Percentiles rank a stretch among this genome's conserved stretches.
These are phyloP conservation scores for Letharia lupina DNA, from an alignment of 495 filamentous ascomycete genomes.

Conservation along the genomic window DNA sequence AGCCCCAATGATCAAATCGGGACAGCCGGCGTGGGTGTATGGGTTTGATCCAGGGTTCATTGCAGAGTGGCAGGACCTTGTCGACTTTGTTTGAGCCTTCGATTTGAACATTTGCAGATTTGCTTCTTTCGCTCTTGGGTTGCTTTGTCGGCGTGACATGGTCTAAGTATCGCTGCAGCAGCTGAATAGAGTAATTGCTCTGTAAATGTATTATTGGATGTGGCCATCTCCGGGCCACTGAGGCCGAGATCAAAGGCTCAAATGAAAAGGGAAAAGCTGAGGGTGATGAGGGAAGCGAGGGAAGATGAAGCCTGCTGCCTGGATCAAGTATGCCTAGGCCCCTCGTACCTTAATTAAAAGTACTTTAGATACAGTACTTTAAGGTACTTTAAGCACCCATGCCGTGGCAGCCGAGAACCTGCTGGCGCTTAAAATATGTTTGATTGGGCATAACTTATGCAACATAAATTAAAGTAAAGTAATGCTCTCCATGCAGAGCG, in stretches of 20 bases:
- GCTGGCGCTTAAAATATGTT: too few relatives aligned
- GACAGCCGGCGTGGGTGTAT: conserved; percentile 39
- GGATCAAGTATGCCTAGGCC: too few relatives aligned
- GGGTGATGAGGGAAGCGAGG: too few relatives aligned
- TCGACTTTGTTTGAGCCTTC: conserved; percentile 39
- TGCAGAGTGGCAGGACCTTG: conserved; percentile 39
- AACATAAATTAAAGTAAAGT: too few relatives aligned
- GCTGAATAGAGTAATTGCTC: not conserved
- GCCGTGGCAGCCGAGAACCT: too few relatives aligned
- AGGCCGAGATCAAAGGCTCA: too few relatives aligned
- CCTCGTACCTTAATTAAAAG: too few relatives aligned
- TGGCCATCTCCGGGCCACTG: not conserved
- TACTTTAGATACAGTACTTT: too few relatives aligned
- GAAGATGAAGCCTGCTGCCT: not conserved
- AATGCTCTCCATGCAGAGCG: too few relatives aligned
- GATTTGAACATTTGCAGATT: conserved; percentile 16
- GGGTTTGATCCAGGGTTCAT: conserved; percentile 42
- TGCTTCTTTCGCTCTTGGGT: not conserved
- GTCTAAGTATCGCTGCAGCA: not conserved
- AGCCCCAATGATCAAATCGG: conserved; percentile 12
- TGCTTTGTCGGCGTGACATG: not conserved
- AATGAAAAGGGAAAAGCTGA: too few relatives aligned
- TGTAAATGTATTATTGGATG: not conserved
- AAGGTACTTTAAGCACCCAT: too few relatives aligned
- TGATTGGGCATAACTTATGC: too few relatives aligned